Evolutionary conservation across 306 rosid species (phyloP).

Genomic region (Abrus precatorius): DNA sequence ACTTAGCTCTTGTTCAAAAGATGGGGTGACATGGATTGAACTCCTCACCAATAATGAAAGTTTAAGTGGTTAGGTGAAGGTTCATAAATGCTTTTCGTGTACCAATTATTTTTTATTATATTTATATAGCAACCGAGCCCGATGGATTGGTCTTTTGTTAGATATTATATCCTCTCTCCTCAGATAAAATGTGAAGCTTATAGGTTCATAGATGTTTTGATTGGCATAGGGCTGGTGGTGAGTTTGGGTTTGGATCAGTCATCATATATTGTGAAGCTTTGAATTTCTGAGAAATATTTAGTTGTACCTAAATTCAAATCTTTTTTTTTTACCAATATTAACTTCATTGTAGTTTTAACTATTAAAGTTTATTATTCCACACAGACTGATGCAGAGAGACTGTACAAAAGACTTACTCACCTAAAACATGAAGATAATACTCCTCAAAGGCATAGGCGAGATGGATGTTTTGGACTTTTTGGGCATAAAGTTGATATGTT

Average conservation of each 20-base stretch:
- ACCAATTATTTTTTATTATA: no score
- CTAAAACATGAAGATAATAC: conserved; percentile 50
- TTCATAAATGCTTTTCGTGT: no score
- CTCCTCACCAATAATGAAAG: no score
- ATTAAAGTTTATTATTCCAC: conserved; percentile 18
- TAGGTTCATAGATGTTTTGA: no score
- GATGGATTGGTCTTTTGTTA: no score
- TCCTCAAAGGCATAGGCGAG: conserved; percentile 55
- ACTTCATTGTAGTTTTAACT: conserved; percentile 7
- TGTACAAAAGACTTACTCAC: conserved; percentile 62
- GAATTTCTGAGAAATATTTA: conserved; percentile 1
- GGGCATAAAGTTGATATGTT: conserved; percentile 63
- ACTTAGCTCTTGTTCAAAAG: no score
- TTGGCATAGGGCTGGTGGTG: not conserved
- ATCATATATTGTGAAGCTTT: not conserved
- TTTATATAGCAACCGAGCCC: no score
- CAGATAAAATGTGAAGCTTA: no score
- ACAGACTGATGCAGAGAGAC: conserved; percentile 74
- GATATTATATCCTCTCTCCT: no score
- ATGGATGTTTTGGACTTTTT: conserved; percentile 70
- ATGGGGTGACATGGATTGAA: no score
- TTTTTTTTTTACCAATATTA: not conserved
- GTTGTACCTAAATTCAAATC: not conserved
- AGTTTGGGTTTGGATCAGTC: conserved; percentile 7
- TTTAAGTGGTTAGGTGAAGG: no score